Conservation (phyloP, 1,284 basidiomycete genomes). For the Bondarzewia mesenterica region DNA sequence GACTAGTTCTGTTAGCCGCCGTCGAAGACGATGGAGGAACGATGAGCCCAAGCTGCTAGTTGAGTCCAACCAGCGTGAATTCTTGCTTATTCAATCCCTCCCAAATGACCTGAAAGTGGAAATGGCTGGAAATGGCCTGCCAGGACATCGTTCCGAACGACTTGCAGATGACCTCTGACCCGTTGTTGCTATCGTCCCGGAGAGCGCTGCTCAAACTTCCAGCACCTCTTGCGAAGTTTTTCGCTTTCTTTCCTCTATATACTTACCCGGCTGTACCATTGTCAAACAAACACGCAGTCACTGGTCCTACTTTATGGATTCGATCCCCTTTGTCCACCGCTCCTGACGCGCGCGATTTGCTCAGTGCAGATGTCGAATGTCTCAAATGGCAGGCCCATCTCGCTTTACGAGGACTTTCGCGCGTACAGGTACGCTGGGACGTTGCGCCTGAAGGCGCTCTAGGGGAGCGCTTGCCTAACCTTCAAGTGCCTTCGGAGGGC, state of each 20-base stretch:
- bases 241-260: constrained; percentile 36
- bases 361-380: constrained; percentile 73
- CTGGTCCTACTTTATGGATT: constrained; percentile 57
- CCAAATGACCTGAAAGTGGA: too few relatives aligned
- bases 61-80: too few relatives aligned
- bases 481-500: constrained; percentile 34
- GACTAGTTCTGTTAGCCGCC: too few relatives aligned
- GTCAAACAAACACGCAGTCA: constrained; percentile 17
- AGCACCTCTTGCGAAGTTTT: constrained; percentile 10
- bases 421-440: constrained; percentile 55
- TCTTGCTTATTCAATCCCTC: too few relatives aligned
- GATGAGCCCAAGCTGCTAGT: too few relatives aligned
- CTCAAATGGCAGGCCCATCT: constrained; percentile 82
- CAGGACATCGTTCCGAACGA: not conserved
- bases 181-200: constrained; percentile 11
- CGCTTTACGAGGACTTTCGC: constrained; percentile 51
- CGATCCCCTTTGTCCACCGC: constrained; percentile 31
- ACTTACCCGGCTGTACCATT: constrained; percentile 33
- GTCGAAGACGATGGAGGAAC: too few relatives aligned
- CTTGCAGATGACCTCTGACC: not conserved
- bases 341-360: constrained; percentile 23
- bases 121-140: too few relatives aligned
- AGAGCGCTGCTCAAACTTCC: constrained; percentile 5
- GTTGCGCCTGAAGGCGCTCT: constrained; percentile 58
- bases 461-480: constrained; percentile 56